Evolutionary conservation across 257 asterid species (phyloP), one percentile per base, ranked within the genome.

Genomic region (Forsythia viridissima): DNA sequence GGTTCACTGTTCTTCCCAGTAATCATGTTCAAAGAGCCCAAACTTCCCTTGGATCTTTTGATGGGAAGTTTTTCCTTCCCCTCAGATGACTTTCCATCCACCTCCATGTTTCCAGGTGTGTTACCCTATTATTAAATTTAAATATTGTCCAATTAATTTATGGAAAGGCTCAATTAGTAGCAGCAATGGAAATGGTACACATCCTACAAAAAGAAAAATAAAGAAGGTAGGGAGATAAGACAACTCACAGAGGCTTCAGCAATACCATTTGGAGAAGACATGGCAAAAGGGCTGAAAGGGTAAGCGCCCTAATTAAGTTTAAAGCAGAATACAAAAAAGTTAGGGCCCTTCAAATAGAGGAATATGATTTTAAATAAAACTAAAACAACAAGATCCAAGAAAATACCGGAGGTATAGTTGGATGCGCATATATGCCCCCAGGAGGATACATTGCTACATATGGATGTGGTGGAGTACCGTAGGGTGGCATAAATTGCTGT

Each of bases 371-470:
- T 10, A 63, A 24, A 72, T 40, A 40, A 9, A 57, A 38, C 37
- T 59, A 46, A 72, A 73, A 43, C 39, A 5, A 65, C 10, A 21
- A 4, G 41, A 44, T 43, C 20, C 76, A 72, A 46, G 63, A 36
- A 44, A 63, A 63, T 41, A 59, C 18, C 61, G 66, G 97, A 79
- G 97, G 89, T 83, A 95, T 92, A 68, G 98, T 87, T 83, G 99
- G 97, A 90, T 95, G 99, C 36, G 97, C 93, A 77, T 95, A 93
- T 66, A 94, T 83, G 72, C 97, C 94, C 79, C 97, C 97, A 80
- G 88, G 98, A 73, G 99, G 98, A 81, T 95, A 95, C 99, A 95
- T 93, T 67, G 98, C 97, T 67, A 95, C 96, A 76, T 95, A 95
- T 63, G 99, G 99, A 83, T 91, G 98, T n/a, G 97, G 98, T 57